phyloP scores from a whole-genome alignment of 495 filamentous ascomycete genomes.

The Penicillium lividum region DNA sequence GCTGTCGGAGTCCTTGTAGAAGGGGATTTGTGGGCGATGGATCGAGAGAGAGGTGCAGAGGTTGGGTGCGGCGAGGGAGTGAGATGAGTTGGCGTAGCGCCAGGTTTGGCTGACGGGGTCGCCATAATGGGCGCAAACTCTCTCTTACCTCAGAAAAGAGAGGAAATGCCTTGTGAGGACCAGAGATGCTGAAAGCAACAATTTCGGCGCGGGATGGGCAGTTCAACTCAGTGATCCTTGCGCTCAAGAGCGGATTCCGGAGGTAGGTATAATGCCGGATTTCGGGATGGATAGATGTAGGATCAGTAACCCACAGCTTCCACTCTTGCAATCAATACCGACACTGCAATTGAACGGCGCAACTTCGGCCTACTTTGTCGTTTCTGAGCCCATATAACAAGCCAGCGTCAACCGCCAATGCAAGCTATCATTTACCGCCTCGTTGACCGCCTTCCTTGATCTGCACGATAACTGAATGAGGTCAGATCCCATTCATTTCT shows the following conservation, averaged over 20 bases:
- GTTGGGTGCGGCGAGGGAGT: constrained; percentile 47
- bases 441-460: constrained; percentile 18
- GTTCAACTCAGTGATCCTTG: constrained; percentile 3
- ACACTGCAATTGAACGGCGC: constrained; percentile 16
- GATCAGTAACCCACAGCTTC: constrained; percentile 1
- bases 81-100: constrained; percentile 48
- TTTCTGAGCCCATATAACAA: not conserved
- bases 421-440: constrained; percentile 15
- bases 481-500: not conserved
- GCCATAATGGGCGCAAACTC: constrained; percentile 33
- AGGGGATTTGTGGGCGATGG: constrained; percentile 47
- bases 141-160: not conserved
- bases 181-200: not conserved
- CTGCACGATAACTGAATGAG: constrained; percentile 18
- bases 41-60: constrained; percentile 39
- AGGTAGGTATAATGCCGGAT: not conserved
- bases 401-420: not conserved
- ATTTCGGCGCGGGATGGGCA: constrained; percentile 1
- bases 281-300: not conserved
- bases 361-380: constrained; percentile 7
- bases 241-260: not conserved
- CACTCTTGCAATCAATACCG: constrained; percentile 8
- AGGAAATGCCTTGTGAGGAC: not conserved
- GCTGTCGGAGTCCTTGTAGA: constrained; percentile 45
- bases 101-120: constrained; percentile 49